These are phyloP conservation scores for Coemansia sp. DNA, from an alignment of 192 early-diverging fungal species.

Conservation along the genomic window DNA sequence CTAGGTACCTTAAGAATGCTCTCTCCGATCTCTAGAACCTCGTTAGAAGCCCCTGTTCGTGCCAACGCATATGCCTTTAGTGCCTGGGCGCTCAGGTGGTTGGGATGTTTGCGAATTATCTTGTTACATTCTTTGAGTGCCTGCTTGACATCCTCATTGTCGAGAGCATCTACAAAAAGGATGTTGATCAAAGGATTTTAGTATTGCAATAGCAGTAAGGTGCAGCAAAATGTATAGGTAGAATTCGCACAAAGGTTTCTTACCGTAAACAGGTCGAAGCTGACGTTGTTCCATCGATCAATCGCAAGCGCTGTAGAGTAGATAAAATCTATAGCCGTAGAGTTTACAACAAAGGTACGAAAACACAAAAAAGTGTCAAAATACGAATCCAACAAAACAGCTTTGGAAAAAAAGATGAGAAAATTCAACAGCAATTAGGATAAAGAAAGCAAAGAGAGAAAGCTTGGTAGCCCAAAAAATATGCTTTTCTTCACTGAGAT, in stretches of 20 bases:
- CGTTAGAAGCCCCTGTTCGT: conserved; percentile 62
- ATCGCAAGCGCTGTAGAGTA: not conserved
- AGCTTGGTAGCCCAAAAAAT: not conserved
- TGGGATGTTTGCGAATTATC: conserved; percentile 39
- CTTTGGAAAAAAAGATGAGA: not conserved
- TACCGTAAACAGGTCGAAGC: conserved; percentile 43
- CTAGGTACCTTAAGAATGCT: conserved; percentile 53
- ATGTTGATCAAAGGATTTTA: not conserved
- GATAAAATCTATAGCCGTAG: not conserved
- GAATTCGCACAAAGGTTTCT: not conserved
- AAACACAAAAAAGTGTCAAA: not conserved
- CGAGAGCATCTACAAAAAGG: conserved; percentile 30
- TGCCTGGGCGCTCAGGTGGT: conserved; percentile 56
- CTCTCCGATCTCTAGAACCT: conserved; percentile 62
- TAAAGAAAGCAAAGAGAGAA: not conserved
- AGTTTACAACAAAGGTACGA: not conserved
- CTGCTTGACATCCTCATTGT: conserved; percentile 13
- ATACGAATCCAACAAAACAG: not conserved
- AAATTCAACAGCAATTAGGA: not conserved
- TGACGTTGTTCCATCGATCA: conserved; percentile 35
- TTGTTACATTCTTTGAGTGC: conserved; percentile 30
- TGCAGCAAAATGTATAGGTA: not conserved
- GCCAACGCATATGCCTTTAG: conserved; percentile 74
- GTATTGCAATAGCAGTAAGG: not conserved
- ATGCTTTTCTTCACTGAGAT: not conserved